A percentile compares a stretch with the other conserved stretches of the same genome.
Evolutionary conservation across 2,329 filamentous ascomycete species (phyloP).

Genomic region (Calycina herbarum): DNA sequence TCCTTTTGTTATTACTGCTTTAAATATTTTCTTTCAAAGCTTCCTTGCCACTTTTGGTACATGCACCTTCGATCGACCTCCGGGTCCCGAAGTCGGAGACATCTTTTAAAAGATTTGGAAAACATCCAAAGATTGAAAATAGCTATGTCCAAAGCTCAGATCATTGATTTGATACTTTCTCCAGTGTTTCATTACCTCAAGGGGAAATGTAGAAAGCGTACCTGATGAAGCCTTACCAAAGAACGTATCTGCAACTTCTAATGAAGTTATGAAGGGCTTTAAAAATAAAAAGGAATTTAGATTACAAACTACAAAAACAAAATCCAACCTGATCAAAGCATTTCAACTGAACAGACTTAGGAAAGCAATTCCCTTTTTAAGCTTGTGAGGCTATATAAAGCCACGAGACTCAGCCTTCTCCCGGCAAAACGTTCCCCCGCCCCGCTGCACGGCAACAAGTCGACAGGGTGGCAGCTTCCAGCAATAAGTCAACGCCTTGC

Average conservation of each 20-base stretch:
- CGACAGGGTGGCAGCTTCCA: conserved; percentile 22
- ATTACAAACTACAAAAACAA: too few species aligned
- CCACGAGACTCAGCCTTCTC: background rate
- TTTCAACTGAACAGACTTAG: background rate
- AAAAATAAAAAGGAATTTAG: too few species aligned
- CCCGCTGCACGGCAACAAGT: background rate
- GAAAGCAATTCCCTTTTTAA: background rate
- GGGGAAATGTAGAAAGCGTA: too few species aligned
- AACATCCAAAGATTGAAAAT: too few species aligned
- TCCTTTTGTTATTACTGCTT: background rate
- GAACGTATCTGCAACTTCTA: too few species aligned
- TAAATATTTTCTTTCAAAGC: background rate
- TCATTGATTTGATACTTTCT: too few species aligned
- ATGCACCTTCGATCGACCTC: background rate
- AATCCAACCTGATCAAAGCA: too few species aligned
- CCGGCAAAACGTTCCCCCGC: background rate
- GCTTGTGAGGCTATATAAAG: background rate
- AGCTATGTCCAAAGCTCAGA: too few species aligned
- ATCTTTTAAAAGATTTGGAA: background rate
- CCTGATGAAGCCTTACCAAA: too few species aligned
- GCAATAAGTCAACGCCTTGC: background rate
- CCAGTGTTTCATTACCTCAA: too few species aligned
- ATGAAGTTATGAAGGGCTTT: too few species aligned
- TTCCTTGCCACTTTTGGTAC: background rate
- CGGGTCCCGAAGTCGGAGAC: background rate